Percentiles rank a stretch among this genome's conserved stretches.
phyloP scores from a whole-genome alignment of 352 stramenopile species.

The Phytophthora nicotianae region DNA sequence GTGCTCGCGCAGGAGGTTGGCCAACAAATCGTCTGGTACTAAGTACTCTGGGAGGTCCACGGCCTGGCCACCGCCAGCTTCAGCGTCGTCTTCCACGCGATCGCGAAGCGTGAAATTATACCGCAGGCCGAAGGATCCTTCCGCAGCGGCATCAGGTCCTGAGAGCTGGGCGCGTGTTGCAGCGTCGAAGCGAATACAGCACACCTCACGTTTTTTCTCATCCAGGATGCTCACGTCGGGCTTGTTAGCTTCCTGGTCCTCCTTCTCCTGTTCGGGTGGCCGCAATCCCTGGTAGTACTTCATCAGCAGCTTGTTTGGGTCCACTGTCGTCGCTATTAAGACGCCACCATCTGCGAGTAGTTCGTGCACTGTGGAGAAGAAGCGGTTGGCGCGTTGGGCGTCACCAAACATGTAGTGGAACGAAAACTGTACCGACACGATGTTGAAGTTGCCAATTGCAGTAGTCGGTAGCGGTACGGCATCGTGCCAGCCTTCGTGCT shows the following conservation, averaged over 20 bases:
- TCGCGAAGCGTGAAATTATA: constrained; percentile 93
- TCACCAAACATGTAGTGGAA: constrained; percentile 99
- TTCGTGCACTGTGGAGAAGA: constrained; percentile 94
- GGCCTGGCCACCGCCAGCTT: constrained; percentile 59
- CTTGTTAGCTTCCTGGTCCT: constrained; percentile 26
- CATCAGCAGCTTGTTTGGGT: constrained; percentile 92
- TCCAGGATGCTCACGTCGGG: constrained; percentile 72
- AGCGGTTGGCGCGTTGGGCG: constrained; percentile 86
- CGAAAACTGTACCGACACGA: constrained; percentile 99
- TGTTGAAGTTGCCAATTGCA: constrained; percentile 84
- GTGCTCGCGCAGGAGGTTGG: constrained; percentile 66
- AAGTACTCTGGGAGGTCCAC: constrained; percentile 93
- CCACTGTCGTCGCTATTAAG: constrained; percentile 97
- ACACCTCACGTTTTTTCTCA: constrained; percentile 79
- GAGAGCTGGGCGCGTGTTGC: constrained; percentile 50
- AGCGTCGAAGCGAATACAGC: constrained; percentile 78
- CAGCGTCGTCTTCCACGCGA: constrained; percentile 53
- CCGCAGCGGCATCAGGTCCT: constrained; percentile 37
- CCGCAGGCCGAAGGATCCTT: constrained; percentile 81
- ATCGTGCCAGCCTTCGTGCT: constrained; percentile 62
- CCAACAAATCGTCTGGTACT: constrained; percentile 82
- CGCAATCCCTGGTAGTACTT: constrained; percentile 82
- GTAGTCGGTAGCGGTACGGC: constrained; percentile 47
- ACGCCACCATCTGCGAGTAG: constrained; percentile 93
- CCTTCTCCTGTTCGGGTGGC: constrained; percentile 28